Base-by-base conservation (phyloP, 2,329 filamentous ascomycete genomes). In the Trichoderma aggressivum region DNA sequence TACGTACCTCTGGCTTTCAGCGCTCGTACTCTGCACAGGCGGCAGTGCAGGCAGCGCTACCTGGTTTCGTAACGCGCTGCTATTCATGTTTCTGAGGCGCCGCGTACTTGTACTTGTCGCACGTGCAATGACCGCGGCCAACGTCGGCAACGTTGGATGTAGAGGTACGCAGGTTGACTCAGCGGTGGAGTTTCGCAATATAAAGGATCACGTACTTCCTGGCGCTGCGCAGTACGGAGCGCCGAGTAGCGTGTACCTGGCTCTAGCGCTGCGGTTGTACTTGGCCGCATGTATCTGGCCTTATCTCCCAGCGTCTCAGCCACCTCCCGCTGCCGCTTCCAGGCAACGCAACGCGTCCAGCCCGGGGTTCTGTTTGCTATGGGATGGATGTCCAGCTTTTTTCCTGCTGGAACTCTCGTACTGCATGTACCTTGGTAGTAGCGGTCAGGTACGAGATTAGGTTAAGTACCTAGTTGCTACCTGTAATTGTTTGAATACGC, bases 301-400 rank as follows among this genome's bases (percentile, higher is more conserved):
- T 70, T 70, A 70, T 70, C 68, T 64, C 60, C 50, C 47, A 53
- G 56, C 55, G 59, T 63, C 68, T 70, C 68, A 70, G 68, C 68
- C 68, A 70, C 68, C 68, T 70, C 68, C 68, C 60, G 68, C 50
- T 56, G 55, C 36, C 24, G 64, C 61, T 64, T 30, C 34, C 61
- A 47, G 50, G 63, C 63, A 36, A 69, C 65, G 65, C 65, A 36
- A 69, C 65, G 65, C 65, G 65, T 69, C 65, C 65, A 26, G 55
- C 34, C 65, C 55, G 21, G 28, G 55, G 50, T 60, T 56, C 14
- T 21, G 21, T 30, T 43, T 68, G 53, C 34, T 34, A 10, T 32
- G 7, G 30, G 26, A 3, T 28, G 39, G 16, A 43, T 43, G 39
- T n/a, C 18, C 39, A 43, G 14, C 21, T 12, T 34, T 32, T 50